Evolutionary conservation across 495 filamentous ascomycete species (phyloP), one percentile per base, ranked within the genome.

Genomic region (Clohesyomyces aquaticus): DNA sequence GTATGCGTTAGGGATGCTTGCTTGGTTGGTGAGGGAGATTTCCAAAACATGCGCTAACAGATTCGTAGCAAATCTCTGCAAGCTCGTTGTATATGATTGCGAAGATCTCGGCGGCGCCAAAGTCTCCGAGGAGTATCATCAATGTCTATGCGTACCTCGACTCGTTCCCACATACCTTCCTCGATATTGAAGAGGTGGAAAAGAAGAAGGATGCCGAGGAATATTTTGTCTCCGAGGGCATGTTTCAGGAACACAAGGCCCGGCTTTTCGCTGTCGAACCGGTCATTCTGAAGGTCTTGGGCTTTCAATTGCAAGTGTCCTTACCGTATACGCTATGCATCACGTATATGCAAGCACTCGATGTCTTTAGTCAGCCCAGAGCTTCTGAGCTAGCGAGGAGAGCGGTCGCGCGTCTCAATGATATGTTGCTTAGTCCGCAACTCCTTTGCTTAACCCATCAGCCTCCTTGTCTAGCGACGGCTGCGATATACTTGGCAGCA

Each of bases 371-470:
- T 3, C 50, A 65, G 12, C 61, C 78, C 66, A 67, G 63, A 73
- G 50, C 64, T 55, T 41, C 73, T 70, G 53, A 72, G 68, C 9
- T 96, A 1, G 84, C 88, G 6, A 77, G 77, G 50, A 80, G 85
- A 22, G 82, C 85, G 1, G 77, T 96, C 35, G 85, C 83, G 47
- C 86, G 97, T 66, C 83, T 98, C 0, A 98, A 95, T 71, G 84
- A 88, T 0, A 84, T 88, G 1, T 78, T 98, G 22, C 75, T 97
- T 3, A 93, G 88, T 22, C 94, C 93, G 22, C 92, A 97, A 74
- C 78, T 94, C 61, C 77, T 98, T 38, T 98, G 95, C 71, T 77
- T 96, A 10, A 98, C 95, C 3, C 90, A 95, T 70, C 95, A 98
- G 73, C 93, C 94, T 22, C 82, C 87, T 56, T 83, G 85, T 22